Evolutionary conservation across 1,139 yeast genomes (phyloP), one percentile per base, ranked within the genome.

Genomic region (Hyphopichia pseudoburtonii): DNA sequence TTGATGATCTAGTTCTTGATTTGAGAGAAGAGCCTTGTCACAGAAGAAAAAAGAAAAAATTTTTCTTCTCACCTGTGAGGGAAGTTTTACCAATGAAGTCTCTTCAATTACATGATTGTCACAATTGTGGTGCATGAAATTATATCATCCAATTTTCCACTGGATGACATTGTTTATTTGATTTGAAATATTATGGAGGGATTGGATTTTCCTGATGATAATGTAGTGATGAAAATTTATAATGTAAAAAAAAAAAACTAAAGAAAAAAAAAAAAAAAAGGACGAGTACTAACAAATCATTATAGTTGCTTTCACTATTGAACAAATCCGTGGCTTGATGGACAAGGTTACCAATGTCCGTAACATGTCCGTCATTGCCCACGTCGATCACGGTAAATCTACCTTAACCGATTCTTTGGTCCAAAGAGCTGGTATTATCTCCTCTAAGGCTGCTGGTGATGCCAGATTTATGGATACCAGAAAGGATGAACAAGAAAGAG

Each of bases 281-380:
- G n/a, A n/a, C n/a, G n/a, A n/a, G n/a, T n/a, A 22, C 35, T 32
- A 33, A 30, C 26, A 21, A 28, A 5, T n/a, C 17, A 9, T n/a
- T 46, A 6, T 60, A 78, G 86, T 80, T 74, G 82, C 82, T 70
- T 80, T 80, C 78, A 80, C 85, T 68, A 79, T 80, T 71, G 86
- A 85, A 76, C 97, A 90, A 80, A 90, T 90, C 86, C 95, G 97
- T 80, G 90, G 77, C 64, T 84, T 90, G 77, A 90, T 90, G 97
- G 97, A 92, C 95, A 86, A 84, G 78, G 96, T 89, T 80, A 85
- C 97, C 76, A 90, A 92, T 71, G 97, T 92, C 69, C 96, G 98
- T 82, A 92, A 92, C 95, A 92, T 92, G 95, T 92, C 97, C 76
- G 98, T 92, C 76, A 92, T 92, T 84, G 98, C 98, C 70, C 98